Evolutionary conservation across 2,329 filamentous ascomycete species (phyloP), one percentile per base, ranked within the genome.

Genomic region (Nothophaeocryptopus gaeumannii): DNA sequence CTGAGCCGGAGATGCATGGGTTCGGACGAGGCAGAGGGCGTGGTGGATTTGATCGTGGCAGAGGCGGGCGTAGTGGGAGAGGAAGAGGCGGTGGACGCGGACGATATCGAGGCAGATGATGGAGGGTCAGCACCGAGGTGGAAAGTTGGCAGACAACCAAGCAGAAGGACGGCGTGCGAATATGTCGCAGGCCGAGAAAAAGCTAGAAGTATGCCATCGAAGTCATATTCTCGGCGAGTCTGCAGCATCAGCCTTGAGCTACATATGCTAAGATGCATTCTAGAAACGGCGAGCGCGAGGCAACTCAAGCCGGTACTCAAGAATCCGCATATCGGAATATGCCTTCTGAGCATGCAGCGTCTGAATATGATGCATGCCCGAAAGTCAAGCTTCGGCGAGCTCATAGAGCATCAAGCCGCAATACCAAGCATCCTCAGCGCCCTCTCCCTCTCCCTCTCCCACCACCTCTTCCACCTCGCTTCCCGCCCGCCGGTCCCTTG

Each of bases 381-480:
- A 7, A 4, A 26, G 20, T 26, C 20, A 26, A 26, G 20, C 20
- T 26, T 26, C 20, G 20, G 20, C 20, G 20, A 26, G 20, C 20
- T 26, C 4, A 26, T 7, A 26, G 20, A 26, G 20, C 20, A 26
- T 26, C 20, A 3, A 26, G 20, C 20, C 20, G 20, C 7, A 26
- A 26, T 26, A 26, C 7, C 4, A 26, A 26, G 20, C 45, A 5
- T 14, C 47, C 42, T 29, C 62, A 45, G 12, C 60, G 47, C 68
- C 73, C 57, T 70, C 63, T 63, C 66, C 54, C 70, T 54, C 69
- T 57, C 11, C 63, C 59, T 7, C 67, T 59, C 5, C 67, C 66
- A 14, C 67, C 58, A 66, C 76, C 56, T 66, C 70, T 62, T 34
- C 69, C 62, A 47, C 70, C 63, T 50, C 65, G 58, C 42, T 64